A percentile compares a stretch with the other conserved stretches of the same genome.
phyloP scores from a whole-genome alignment of 495 filamentous ascomycete genomes.

The Podospora didyma region DNA sequence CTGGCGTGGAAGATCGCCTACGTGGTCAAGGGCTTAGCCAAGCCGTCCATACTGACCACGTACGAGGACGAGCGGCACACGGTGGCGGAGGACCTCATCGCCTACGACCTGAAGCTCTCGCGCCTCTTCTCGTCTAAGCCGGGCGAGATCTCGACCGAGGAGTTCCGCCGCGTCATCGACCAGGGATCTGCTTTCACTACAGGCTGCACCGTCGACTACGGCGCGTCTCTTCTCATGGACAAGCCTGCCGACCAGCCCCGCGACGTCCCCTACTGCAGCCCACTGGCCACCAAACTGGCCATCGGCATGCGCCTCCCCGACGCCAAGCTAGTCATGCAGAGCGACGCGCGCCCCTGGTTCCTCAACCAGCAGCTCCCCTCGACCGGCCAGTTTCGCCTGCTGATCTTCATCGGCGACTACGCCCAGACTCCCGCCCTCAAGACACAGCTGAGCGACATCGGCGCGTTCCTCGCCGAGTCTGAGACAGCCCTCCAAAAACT shows the following conservation, averaged over 20 bases:
- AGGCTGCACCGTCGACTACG: slow-evolving; percentile 1
- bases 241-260: not conserved
- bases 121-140: slow-evolving; percentile 40
- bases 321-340: not conserved
- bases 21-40: slow-evolving; percentile 47
- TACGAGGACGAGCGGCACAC: slow-evolving; percentile 58
- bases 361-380: slow-evolving; percentile 1
- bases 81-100: slow-evolving; percentile 53
- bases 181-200: not conserved
- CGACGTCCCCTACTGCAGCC: not conserved
- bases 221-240: not conserved
- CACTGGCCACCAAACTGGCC: not conserved
- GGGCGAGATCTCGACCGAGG: slow-evolving; percentile 1
- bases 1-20: slow-evolving; percentile 65
- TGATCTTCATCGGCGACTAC: slow-evolving; percentile 1
- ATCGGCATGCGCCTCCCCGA: slow-evolving; percentile 1
- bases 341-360: not conserved
- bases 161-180: slow-evolving; percentile 1
- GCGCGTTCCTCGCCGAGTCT: not conserved
- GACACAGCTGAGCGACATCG: not conserved
- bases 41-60: slow-evolving; percentile 47
- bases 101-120: slow-evolving; percentile 53
- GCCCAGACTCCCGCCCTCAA: not conserved
- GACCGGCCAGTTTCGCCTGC: not conserved
- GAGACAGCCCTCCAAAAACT: not conserved